phyloP scores from a whole-genome alignment of 1,139 yeast species.

The Protomyces gravidus region DNA sequence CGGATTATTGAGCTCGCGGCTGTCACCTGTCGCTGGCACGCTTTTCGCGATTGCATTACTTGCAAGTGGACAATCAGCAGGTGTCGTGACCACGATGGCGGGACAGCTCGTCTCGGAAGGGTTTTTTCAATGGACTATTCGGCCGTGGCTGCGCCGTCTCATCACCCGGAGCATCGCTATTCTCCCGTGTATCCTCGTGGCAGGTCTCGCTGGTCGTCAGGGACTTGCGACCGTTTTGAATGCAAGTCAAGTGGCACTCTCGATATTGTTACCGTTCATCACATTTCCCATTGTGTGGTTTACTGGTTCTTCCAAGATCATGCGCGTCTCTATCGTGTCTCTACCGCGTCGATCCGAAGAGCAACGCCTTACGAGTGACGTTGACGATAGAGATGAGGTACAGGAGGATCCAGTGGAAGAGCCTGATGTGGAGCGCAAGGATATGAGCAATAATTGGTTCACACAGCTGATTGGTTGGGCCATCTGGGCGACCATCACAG shows the following conservation, averaged over 20 bases:
- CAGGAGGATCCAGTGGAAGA: neutral
- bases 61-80: conserved; percentile 97
- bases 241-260: conserved; percentile 80
- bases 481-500: conserved; percentile 70
- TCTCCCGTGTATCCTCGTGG: conserved; percentile 80
- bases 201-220: conserved; percentile 70
- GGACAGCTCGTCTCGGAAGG: conserved; percentile 98
- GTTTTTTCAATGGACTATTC: conserved; percentile 74
- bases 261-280: conserved; percentile 78
- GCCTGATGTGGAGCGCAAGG: conserved; percentile 38
- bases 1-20: conserved; percentile 61
- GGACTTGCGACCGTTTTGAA: conserved; percentile 80
- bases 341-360: neutral
- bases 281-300: conserved; percentile 85
- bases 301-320: conserved; percentile 66
- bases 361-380: neutral
- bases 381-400: neutral
- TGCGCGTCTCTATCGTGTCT: conserved; percentile 53
- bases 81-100: conserved; percentile 94
- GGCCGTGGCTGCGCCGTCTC: conserved; percentile 81
- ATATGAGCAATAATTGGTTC: conserved; percentile 63
- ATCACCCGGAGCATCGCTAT: conserved; percentile 82
- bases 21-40: conserved; percentile 88
- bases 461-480: conserved; percentile 54
- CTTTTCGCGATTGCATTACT: conserved; percentile 87